A percentile compares a stretch with the other conserved stretches of the same genome.
Evolutionary conservation across 495 filamentous ascomycete genomes (phyloP).

Genomic region (Corynascus novoguineensis): DNA sequence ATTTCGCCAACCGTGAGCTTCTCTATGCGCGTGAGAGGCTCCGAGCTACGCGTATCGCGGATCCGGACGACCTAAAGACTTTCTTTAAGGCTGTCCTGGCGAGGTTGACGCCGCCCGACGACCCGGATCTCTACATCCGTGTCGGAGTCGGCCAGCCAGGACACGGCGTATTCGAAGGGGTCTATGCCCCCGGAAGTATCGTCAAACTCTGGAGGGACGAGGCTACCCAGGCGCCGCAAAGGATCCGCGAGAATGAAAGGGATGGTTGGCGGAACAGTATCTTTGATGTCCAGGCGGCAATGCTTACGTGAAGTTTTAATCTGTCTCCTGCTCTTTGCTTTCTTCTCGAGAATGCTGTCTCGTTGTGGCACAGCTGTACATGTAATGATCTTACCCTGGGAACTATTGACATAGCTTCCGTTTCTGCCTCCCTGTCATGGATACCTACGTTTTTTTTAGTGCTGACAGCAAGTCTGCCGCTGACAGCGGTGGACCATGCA

Average conservation of each 20-base stretch:
- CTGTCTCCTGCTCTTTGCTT: not conserved
- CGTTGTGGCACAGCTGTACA: too few species aligned
- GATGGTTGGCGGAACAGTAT: slow-evolving; percentile 83
- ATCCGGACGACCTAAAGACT: slow-evolving; percentile 70
- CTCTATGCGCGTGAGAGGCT: slow-evolving; percentile 81
- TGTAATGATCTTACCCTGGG: too few species aligned
- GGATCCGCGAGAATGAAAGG: slow-evolving; percentile 53
- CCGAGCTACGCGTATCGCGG: slow-evolving; percentile 74
- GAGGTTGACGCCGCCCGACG: slow-evolving; percentile 59
- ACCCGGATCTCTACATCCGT: slow-evolving; percentile 66
- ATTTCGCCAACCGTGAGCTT: slow-evolving; percentile 74
- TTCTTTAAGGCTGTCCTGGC: slow-evolving; percentile 79
- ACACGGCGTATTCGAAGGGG: slow-evolving; percentile 67
- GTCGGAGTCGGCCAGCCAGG: slow-evolving; percentile 61
- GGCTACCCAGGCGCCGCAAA: slow-evolving; percentile 57
- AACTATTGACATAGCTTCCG: too few species aligned
- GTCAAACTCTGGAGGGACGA: slow-evolving; percentile 84
- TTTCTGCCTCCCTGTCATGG: too few species aligned
- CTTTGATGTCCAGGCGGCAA: slow-evolving; percentile 59
- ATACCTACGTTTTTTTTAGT: too few species aligned
- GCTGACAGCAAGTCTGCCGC: too few species aligned
- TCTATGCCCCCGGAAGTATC: slow-evolving; percentile 83
- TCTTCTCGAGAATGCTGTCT: not conserved
- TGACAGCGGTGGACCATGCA: too few species aligned
- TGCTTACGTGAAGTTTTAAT: slow-evolving; percentile 7